Conservation (phyloP, 495 filamentous ascomycete genomes). For the Rusavskia elegans region DNA sequence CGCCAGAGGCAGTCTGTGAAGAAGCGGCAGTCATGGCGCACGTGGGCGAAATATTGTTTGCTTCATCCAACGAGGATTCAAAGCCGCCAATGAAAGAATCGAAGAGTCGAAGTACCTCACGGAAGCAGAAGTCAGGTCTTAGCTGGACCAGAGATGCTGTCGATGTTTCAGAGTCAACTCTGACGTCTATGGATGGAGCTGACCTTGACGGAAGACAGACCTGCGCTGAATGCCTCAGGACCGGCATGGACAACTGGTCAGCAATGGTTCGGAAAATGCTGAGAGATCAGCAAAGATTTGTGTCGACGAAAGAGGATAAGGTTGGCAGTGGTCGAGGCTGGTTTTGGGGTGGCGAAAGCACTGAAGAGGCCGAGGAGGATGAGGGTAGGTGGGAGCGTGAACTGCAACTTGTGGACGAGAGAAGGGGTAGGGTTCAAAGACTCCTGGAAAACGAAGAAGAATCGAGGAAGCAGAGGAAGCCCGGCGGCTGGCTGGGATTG, state of each 20-base stretch:
- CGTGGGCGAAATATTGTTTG: slow-evolving; percentile 86
- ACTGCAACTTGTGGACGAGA: slow-evolving; percentile 6
- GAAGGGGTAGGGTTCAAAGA: slow-evolving; percentile 4
- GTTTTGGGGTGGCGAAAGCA: slow-evolving; percentile 26
- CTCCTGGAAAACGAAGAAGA: slow-evolving; percentile 2
- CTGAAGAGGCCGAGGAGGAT: neutral
- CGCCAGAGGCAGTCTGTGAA: slow-evolving; percentile 49
- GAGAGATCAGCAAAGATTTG: slow-evolving; percentile 31
- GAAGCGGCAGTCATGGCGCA: slow-evolving; percentile 76
- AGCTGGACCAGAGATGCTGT: slow-evolving; percentile 77
- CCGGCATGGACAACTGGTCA: slow-evolving; percentile 60
- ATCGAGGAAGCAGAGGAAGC: neutral
- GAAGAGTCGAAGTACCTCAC: neutral
- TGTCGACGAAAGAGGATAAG: slow-evolving; percentile 21
- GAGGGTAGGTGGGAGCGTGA: slow-evolving; percentile 9
- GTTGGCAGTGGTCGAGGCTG: slow-evolving; percentile 21
- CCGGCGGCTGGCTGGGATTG: neutral
- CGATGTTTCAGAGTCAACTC: slow-evolving; percentile 39
- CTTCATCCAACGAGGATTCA: slow-evolving; percentile 25
- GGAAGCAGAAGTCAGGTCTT: slow-evolving; percentile 45
- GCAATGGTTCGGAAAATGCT: slow-evolving; percentile 49
- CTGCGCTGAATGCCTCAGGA: slow-evolving; percentile 57
- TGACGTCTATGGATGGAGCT: slow-evolving; percentile 15
- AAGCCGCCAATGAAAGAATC: slow-evolving; percentile 4
- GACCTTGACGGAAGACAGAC: slow-evolving; percentile 28